Conservation (phyloP, 2,329 filamentous ascomycete species). For the Cordyceps tenuipes region DNA sequence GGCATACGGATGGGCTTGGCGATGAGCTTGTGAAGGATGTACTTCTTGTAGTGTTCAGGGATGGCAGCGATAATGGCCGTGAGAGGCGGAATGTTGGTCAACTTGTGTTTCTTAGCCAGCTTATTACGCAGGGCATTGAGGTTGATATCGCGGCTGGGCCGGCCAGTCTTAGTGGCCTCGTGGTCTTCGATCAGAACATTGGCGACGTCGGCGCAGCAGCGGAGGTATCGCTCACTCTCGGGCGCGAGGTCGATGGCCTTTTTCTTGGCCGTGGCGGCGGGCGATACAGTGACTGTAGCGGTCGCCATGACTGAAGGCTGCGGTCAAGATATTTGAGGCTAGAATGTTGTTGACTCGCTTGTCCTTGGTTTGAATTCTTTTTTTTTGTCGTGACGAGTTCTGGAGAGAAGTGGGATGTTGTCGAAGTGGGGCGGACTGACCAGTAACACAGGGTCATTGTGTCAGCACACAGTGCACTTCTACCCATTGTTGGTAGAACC, state of each 20-base stretch:
- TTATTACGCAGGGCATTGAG: conserved; percentile 81
- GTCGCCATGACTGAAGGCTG: conserved; percentile 28
- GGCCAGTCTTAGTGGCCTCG: conserved; percentile 68
- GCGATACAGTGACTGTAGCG: conserved; percentile 55
- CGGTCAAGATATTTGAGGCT: background rate
- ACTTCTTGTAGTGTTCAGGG: conserved; percentile 99
- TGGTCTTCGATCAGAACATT: conserved; percentile 91
- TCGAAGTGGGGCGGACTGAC: background rate
- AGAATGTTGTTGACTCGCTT: background rate
- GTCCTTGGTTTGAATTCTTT: background rate
- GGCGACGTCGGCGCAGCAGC: conserved; percentile 92
- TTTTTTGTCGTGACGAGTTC: background rate
- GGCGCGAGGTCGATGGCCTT: conserved; percentile 67
- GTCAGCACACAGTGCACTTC: background rate
- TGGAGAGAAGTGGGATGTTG: background rate
- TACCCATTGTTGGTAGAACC: too few species aligned
- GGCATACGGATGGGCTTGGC: conserved; percentile 81
- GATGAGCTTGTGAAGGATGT: conserved; percentile 90
- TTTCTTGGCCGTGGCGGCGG: conserved; percentile 53
- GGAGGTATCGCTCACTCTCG: conserved; percentile 89
- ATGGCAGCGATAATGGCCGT: conserved; percentile 97
- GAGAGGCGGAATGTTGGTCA: conserved; percentile 80
- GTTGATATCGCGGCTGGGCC: conserved; percentile 78
- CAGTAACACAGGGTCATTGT: background rate
- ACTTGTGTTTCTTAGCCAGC: conserved; percentile 84